Conservation (phyloP, 176 grass and related monocot species). For the Oryza meyeriana region DNA sequence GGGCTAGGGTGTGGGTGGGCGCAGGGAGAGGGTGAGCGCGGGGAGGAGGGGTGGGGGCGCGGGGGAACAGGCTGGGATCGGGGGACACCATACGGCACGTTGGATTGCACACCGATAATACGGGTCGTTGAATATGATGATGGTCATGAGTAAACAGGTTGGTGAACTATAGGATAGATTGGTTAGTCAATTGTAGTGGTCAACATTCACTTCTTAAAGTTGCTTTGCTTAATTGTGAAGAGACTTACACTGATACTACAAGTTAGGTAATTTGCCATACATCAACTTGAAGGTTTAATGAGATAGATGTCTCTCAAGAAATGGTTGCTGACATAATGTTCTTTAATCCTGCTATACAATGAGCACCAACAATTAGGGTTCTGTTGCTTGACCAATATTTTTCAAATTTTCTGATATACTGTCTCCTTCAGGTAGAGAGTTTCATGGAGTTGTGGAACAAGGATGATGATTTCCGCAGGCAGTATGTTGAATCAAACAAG, state of each 20-base stretch:
- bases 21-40: no score
- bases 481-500: conserved; percentile 78
- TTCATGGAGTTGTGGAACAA: conserved; percentile 72
- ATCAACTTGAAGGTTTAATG: not conserved
- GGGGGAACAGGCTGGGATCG: no score
- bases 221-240: not conserved
- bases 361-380: not conserved
- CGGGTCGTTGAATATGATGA: no score
- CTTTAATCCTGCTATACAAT: not conserved
- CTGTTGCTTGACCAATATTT: conserved; percentile 1
- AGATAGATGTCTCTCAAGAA: not conserved
- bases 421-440: conserved; percentile 55
- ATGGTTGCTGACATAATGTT: not conserved
- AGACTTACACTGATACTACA: no score
- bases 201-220: not conserved
- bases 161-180: no score
- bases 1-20: no score
- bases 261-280: not conserved
- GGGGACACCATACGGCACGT: no score
- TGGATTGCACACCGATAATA: no score
- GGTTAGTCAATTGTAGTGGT: not conserved
- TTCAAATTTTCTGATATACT: not conserved
- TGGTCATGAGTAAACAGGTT: no score
- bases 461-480: conserved; percentile 66
- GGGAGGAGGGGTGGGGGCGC: no score